Evolutionary conservation across 306 rosid species (phyloP), one percentile per base, ranked within the genome.

Genomic region (Dryas drummondii): DNA sequence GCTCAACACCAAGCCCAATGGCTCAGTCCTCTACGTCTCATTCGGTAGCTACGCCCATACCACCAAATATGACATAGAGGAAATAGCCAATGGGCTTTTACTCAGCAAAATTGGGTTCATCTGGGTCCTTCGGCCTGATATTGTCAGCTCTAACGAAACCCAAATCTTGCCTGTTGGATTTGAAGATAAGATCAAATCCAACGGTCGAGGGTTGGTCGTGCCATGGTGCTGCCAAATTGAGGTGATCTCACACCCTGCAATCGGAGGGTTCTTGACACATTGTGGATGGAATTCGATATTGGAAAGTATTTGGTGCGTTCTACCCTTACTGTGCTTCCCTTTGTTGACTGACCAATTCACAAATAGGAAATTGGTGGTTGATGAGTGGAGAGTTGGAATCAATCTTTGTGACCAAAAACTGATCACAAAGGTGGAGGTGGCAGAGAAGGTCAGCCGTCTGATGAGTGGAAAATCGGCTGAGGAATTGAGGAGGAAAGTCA

Each of bases 281-380:
- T 79, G 82, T 17, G 82, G 82, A 65, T 79, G 82, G 82, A 79
- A 79, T 41, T 79, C 82, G 6, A 79, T 66, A 65, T 16, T 79
- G 47, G 82, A 79, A 57, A 72, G 82, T 16, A 47, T 79, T 2
- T 63, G 82, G 82, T 72, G 73, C 7, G 9, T 73, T 17, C 44
- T 79, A 8, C 82, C 78, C 11, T 4, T 79, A 44, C 26, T 79
- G 67, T 63, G 73, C 45, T 79, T 59, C 4, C 81, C 81, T 11
- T 32, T 78, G 55, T 41, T 78, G 57, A 70, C 66, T 4, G 76
- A 78, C 51, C 78, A 79, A 47, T 62, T 79, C 57, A 79, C 77
- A 5, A 79, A 79, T 40, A 46, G 82, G 42, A 79, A 72, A 47
- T n/a, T 79, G 9, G 82, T 54, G 61, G 82, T 79, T 7, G 82